Percentiles rank a stretch among this genome's conserved stretches.
Conservation (phyloP, 139 green algal genomes). For the Chlamydomonas incerta region DNA sequence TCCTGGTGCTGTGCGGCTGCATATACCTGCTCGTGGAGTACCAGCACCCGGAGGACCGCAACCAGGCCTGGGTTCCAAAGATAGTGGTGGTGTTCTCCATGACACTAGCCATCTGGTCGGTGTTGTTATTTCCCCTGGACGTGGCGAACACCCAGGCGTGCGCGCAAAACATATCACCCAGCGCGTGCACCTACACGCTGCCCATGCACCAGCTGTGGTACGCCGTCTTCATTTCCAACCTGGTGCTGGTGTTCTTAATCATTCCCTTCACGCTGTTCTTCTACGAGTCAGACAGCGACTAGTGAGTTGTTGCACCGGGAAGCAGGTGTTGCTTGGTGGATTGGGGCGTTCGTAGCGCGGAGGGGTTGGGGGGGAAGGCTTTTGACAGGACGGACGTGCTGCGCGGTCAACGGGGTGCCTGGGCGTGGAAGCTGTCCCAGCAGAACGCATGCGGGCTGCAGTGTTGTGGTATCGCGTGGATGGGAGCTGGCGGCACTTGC, state of each 20-base stretch:
- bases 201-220: constrained; percentile 94
- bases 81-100: constrained; percentile 91
- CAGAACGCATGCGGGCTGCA: no score
- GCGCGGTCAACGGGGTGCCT: no score
- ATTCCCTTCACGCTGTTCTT: constrained; percentile 97
- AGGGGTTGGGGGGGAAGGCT: no score
- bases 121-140: constrained; percentile 96
- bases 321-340: not conserved
- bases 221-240: constrained; percentile 85
- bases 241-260: constrained; percentile 85
- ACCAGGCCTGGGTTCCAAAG: constrained; percentile 96
- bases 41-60: constrained; percentile 95
- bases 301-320: constrained; percentile 55
- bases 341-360: no score
- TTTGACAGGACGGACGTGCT: no score
- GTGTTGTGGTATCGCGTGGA: no score
- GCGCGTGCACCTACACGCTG: constrained; percentile 85
- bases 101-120: constrained; percentile 85
- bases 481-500: no score
- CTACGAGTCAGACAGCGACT: constrained; percentile 95
- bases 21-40: constrained; percentile 95
- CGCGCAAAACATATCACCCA: constrained; percentile 67
- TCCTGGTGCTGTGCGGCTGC: constrained; percentile 76
- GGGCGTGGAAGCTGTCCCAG: no score
- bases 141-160: constrained; percentile 92